Evolutionary conservation across 2,329 filamentous ascomycete species (phyloP), one percentile per base, ranked within the genome.

Genomic region (Periglandula ipomoeae): DNA sequence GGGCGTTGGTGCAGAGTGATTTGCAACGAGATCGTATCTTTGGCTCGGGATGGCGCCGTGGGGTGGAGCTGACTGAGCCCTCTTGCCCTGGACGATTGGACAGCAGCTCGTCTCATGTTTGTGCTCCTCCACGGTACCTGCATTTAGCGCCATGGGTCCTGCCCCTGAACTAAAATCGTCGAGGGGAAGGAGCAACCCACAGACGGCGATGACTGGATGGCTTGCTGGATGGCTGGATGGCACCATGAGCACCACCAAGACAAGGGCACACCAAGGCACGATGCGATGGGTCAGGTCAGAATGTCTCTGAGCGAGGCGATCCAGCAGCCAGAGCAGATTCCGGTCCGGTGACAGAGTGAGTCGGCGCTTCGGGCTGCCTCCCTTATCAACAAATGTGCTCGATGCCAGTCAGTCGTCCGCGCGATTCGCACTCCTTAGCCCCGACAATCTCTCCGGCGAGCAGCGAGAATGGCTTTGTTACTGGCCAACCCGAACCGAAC

Each of bases 31-130:
- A 23, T 37, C 44, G 30, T 24, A 20, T 44, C 35, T 43, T 35
- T 48, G 46, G 39, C 39, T 37, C 50, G 50, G 41, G 48, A 46
- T 32, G 48, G 48, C 49, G 49, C 46, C 46, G 43, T 38, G 30
- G 24, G 44, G n/a, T 40, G 44, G 44, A 38, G 44, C 15, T 17
- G 8, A 26, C 5, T 30, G 37, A 15, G 23, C 26, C 27, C 22
- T 17, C 4, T 46, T 5, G 22, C 39, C 35, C 19, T 10, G 2
- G 22, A 50, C 55, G 61, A 63, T 66, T 66, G 63, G 63, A 55
- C 52, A 45, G 39, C 51, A 50, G 52, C 48, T 56, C 59, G 64
- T 66, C 64, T 66, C 64, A 65, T 56, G 30, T 49, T 58, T 56
- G 50, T 54, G 26, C 17, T 9, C 24, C n/a, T 34, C 40, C 22